phyloP scores from a whole-genome alignment of 2,329 filamentous ascomycete species.

The Nemania sp. region DNA sequence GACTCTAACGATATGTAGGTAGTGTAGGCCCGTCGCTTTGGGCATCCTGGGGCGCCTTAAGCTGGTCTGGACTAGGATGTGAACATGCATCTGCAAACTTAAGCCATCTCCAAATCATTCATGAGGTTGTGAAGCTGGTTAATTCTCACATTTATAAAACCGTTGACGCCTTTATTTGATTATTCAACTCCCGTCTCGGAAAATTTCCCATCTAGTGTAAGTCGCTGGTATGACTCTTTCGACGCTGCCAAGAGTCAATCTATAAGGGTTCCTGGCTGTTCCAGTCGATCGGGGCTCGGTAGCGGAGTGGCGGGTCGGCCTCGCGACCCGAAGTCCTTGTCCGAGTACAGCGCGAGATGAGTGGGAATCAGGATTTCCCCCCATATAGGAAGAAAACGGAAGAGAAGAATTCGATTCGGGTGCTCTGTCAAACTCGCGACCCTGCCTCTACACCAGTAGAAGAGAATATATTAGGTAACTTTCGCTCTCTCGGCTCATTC shows the following conservation, averaged over 20 bases:
- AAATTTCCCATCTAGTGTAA: not conserved
- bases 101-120: too few relatives aligned
- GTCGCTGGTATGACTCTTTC: constrained; percentile 16
- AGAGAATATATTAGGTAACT: not conserved
- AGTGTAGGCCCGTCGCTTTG: too few relatives aligned
- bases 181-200: not conserved
- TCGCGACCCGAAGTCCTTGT: constrained; percentile 28
- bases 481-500: constrained; percentile 17
- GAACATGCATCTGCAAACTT: too few relatives aligned
- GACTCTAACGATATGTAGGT: too few relatives aligned
- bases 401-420: not conserved
- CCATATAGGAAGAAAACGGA: too few relatives aligned
- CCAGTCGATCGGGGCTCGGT: constrained; percentile 24
- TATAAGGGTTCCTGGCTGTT: constrained; percentile 19
- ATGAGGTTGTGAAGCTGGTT: too few relatives aligned
- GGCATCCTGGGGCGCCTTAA: too few relatives aligned
- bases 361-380: not conserved
- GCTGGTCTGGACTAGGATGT: too few relatives aligned
- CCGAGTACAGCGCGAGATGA: constrained; percentile 15
- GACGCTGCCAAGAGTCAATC: constrained; percentile 13
- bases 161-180: too few relatives aligned
- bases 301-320: constrained; percentile 27
- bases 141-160: too few relatives aligned
- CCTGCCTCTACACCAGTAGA: not conserved
- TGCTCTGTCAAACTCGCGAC: constrained; percentile 6